Base-by-base conservation (phyloP, 2,329 filamentous ascomycete species). In the Trichoderma gracile region DNA sequence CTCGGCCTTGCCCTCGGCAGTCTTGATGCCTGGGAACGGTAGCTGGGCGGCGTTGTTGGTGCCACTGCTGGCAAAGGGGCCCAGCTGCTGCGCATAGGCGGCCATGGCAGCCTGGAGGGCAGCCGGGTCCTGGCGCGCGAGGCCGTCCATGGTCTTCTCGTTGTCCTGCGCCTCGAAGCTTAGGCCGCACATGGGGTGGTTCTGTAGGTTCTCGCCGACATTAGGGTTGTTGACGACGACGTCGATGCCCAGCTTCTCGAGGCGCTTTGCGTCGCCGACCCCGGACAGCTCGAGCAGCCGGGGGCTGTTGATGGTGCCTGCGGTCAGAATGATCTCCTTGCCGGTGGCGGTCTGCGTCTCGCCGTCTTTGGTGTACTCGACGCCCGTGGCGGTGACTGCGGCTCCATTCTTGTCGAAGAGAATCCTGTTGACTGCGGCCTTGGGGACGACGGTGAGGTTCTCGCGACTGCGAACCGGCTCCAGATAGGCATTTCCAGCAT, bases 211-310 rank as follows among this genome's bases (percentile, higher is more conserved):
- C 67, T 78, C 76, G 8, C 78, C 78, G 5, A 80, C 78, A 43
- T 75, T 70, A 2, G 76, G 74, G 27, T 73, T 73, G 54, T 78
- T 71, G 5, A 75, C 70, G 4, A 78, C 62, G 2, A 76, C 68
- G 3, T 73, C 67, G 14, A 77, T 72, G 5, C 70, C 72, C 10
- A 73, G 68, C 56, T 72, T 71, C n/a, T 73, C 66, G 0, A 82
- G 69, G 7, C 78, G 72, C 2, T 65, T 64, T 19, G 68, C 71
- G 12, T 73, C 67, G 14, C 79, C 79, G 30, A 81, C 72, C 0
- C 79, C 77, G 1, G 78, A 81, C 8, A 80, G 73, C 67, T 82
- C 77, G 6, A 82, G 74, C 23, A 82, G 68, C 21, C 77, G 73
- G 6, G 80, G 78, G 0, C 76, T 76, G 57, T 79, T 77, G 66